Evolutionary conservation across 2,329 filamentous ascomycete species (phyloP), one percentile per base, ranked within the genome.

Genomic region (Penicillium vulpinum): DNA sequence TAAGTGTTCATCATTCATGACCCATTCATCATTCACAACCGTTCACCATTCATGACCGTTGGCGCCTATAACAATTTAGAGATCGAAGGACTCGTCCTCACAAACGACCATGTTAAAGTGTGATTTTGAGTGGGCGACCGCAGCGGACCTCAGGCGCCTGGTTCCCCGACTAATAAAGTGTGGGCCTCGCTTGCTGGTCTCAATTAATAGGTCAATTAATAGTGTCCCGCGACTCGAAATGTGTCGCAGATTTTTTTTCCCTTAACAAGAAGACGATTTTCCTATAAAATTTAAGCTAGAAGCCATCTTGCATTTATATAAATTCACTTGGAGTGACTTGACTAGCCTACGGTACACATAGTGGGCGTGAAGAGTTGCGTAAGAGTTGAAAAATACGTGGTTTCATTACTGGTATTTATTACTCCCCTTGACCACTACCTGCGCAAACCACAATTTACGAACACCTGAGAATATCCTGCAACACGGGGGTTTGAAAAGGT

Each of bases 201-300:
- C 21, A 33, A 46, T 33, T 41, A 51, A 43, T 51, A 51, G 18
- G 18, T 40, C 21, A 35, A 46, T 24, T 51, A 51, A 51, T 51
- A 51, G 36, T 11, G 47, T 40, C 35, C 35, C 2, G 24, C 28
- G 7, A 22, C 11, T n/a, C 15, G 4, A 4, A 45, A 45, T 31
- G 43, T 31, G 43, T 46, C 18, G 44, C 29, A 22, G 10, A n/a
- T n/a, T 46, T 40, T n/a, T 46, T 40, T 24, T 11, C 29, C 29
- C 21, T 46, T 21, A 21, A 46, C n/a, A 16, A 21, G 28, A 31
- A 2, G 13, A 16, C 5, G 33, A 24, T n/a, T 46, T 21, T 29
- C n/a, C 7, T 31, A 22, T 46, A 46, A 16, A n/a, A 33, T 16
- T 4, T 21, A 38, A 13, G 46, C 31, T 28, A 16, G 6, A 47